Percentiles rank a stretch among this genome's conserved stretches.
Conservation (phyloP, 345 rosid genomes). For the Firmiana major region DNA sequence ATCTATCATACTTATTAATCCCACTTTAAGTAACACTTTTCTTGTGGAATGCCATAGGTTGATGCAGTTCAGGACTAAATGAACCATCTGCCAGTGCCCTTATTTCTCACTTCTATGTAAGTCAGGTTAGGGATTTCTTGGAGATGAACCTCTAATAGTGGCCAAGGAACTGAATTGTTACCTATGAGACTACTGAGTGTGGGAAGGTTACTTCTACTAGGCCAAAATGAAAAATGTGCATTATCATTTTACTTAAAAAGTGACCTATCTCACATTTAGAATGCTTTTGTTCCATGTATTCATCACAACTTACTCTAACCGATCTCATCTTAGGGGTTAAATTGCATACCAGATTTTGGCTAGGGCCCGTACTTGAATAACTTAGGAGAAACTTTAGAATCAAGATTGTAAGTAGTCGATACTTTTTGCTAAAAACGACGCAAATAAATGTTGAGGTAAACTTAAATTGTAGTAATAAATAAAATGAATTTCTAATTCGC, state of each 20-base stretch:
- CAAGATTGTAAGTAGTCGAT: neutral
- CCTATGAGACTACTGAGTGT: neutral
- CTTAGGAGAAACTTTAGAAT: neutral
- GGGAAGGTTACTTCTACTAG: neutral
- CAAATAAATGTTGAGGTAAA: neutral
- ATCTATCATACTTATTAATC: neutral
- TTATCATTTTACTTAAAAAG: neutral
- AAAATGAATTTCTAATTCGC: neutral
- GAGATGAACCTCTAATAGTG: neutral
- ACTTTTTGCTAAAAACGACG: neutral
- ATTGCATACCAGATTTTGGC: neutral
- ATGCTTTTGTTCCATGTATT: neutral
- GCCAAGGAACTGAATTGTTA: neutral
- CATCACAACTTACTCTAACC: neutral
- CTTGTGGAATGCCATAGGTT: neutral
- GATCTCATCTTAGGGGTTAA: neutral
- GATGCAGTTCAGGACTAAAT: neutral
- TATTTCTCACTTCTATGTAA: neutral
- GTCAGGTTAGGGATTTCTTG: neutral
- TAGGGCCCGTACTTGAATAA: neutral
- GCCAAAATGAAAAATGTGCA: neutral
- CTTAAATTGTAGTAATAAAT: neutral
- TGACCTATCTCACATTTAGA: neutral
- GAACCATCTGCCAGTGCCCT: neutral
- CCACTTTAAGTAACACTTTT: neutral